A percentile compares a stretch with the other conserved stretches of the same genome.
These are phyloP conservation scores for Aschersonia sp. DNA, from an alignment of 2,329 filamentous ascomycete genomes.

Conservation along the genomic window DNA sequence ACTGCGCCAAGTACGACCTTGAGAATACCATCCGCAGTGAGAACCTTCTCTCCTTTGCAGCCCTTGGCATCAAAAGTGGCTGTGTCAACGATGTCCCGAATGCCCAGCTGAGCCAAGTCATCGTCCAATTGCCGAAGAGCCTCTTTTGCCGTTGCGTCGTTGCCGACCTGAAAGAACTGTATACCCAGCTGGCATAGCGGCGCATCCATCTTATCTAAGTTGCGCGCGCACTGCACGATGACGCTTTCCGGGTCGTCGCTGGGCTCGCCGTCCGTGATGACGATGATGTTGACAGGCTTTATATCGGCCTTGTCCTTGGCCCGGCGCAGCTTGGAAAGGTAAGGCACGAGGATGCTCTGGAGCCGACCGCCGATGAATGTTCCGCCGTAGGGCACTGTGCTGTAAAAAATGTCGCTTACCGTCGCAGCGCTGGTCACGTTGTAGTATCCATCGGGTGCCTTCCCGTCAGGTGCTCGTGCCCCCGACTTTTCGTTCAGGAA, in stretches of 20 bases:
- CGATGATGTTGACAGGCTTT: constrained; percentile 80
- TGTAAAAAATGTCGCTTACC: constrained; percentile 58
- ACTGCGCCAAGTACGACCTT: constrained; percentile 75
- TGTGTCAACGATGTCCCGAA: constrained; percentile 88
- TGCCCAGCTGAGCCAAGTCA: constrained; percentile 33
- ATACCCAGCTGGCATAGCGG: constrained; percentile 75
- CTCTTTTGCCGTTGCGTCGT: constrained; percentile 47
- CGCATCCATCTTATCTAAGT: constrained; percentile 55
- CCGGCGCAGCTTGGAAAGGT: constrained; percentile 34
- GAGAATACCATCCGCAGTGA: constrained; percentile 59
- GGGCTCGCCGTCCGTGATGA: constrained; percentile 79
- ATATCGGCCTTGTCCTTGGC: constrained; percentile 28
- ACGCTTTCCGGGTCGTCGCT: constrained; percentile 63
- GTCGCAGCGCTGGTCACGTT: constrained; percentile 43
- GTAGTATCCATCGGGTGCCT: constrained; percentile 42
- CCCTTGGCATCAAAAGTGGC: constrained; percentile 46
- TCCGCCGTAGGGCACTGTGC: constrained; percentile 45
- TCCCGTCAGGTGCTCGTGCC: constrained; percentile 20
- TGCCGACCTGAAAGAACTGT: constrained; percentile 92
- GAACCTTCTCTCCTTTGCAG: constrained; percentile 15
- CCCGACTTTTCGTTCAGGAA: constrained; percentile 61
- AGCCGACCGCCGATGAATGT: constrained; percentile 68
- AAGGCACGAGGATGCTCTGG: constrained; percentile 56
- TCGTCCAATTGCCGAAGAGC: constrained; percentile 67
- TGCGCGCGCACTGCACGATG: constrained; percentile 52